A percentile compares a stretch with the other conserved stretches of the same genome.
These are phyloP conservation scores for Curvularia eragrostidis DNA, from an alignment of 2,329 filamentous ascomycete genomes.

Conservation along the genomic window DNA sequence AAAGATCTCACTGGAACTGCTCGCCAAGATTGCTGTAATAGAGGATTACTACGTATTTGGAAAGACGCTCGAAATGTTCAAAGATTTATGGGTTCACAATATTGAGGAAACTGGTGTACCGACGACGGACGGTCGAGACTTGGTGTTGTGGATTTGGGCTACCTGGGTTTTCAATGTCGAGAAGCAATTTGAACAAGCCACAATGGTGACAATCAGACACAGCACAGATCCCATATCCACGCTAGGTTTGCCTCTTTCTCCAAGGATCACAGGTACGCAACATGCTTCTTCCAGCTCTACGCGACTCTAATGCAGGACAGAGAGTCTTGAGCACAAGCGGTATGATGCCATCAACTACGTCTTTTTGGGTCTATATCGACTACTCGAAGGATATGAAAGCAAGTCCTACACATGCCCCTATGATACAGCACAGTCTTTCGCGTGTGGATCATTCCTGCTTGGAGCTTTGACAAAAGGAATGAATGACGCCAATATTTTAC, in stretches of 20 bases:
- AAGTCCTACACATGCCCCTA: neutral
- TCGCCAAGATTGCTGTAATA: slow-evolving; percentile 1
- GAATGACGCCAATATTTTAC: neutral
- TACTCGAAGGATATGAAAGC: neutral
- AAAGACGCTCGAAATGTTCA: neutral
- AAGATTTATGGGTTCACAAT: neutral
- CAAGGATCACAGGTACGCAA: neutral
- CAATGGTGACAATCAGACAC: neutral
- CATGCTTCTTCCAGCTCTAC: neutral
- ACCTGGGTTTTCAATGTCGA: slow-evolving; percentile 3
- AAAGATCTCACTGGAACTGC: neutral
- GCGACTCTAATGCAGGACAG: neutral
- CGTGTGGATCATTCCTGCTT: neutral
- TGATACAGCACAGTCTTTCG: neutral
- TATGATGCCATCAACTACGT: neutral
- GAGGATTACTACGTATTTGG: slow-evolving; percentile 7
- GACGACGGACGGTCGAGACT: neutral
- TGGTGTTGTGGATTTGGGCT: slow-evolving; percentile 4
- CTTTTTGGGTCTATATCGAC: neutral
- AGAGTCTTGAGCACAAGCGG: neutral
- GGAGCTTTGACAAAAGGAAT: neutral
- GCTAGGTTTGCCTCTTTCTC: neutral
- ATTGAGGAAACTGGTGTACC: neutral
- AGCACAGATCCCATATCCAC: neutral
- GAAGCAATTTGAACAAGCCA: neutral